Percentiles rank a stretch among this genome's conserved stretches.
Conservation (phyloP, 495 filamentous ascomycete species). For the Aspergillus bridgeri region DNA sequence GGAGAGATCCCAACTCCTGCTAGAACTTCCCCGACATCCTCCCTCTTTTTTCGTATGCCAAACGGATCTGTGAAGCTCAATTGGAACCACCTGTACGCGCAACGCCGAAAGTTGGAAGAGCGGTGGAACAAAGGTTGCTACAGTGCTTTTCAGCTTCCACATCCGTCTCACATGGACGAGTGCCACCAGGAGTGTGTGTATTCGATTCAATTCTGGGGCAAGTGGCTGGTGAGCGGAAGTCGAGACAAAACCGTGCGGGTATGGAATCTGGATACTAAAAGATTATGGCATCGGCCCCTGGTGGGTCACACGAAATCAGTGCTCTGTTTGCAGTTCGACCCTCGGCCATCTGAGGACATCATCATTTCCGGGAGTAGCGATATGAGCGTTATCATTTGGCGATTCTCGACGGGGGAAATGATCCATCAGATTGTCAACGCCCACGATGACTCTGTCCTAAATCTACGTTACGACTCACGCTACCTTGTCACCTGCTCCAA, state of each 20-base stretch:
- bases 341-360: slow-evolving; percentile 82
- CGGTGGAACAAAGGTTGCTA: slow-evolving; percentile 86
- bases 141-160: slow-evolving; percentile 85
- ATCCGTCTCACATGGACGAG: slow-evolving; percentile 74
- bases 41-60: slow-evolving; percentile 31
- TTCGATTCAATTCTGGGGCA: slow-evolving; percentile 80
- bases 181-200: slow-evolving; percentile 93
- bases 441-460: slow-evolving; percentile 89
- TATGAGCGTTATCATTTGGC: slow-evolving; percentile 84
- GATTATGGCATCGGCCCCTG: slow-evolving; percentile 68
- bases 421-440: slow-evolving; percentile 70
- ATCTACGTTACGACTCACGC: slow-evolving; percentile 85
- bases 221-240: slow-evolving; percentile 90
- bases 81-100: slow-evolving; percentile 77
- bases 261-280: slow-evolving; percentile 82
- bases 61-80: slow-evolving; percentile 39
- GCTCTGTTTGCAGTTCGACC: slow-evolving; percentile 93
- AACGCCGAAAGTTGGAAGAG: slow-evolving; percentile 76
- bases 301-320: slow-evolving; percentile 80
- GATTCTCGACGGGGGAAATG: slow-evolving; percentile 81
- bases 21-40: slow-evolving; percentile 27
- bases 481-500: slow-evolving; percentile 96
- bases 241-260: slow-evolving; percentile 83
- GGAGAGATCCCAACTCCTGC: slow-evolving; percentile 15
- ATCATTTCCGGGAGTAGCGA: slow-evolving; percentile 94